These are phyloP conservation scores for Brassica napus DNA, from an alignment of 345 rosid genomes.

Conservation along the genomic window DNA sequence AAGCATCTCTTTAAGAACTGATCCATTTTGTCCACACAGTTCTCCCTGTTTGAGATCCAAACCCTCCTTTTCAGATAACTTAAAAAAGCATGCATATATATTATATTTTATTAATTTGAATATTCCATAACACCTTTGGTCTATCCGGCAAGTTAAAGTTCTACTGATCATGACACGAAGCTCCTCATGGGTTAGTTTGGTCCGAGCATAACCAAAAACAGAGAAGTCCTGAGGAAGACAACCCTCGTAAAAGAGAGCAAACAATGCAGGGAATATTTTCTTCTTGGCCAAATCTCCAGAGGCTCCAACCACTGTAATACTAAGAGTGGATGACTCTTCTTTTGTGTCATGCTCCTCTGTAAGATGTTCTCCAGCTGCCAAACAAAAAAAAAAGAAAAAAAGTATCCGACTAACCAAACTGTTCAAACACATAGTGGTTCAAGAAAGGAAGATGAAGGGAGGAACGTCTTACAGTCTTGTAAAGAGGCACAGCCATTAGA, in stretches of 20 bases:
- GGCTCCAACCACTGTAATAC: constrained; percentile 91
- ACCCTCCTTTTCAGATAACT: background rate
- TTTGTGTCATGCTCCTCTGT: constrained; percentile 38
- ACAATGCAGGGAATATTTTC: constrained; percentile 91
- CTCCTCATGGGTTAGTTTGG: constrained; percentile 70
- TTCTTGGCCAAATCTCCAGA: constrained; percentile 94
- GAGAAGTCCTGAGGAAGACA: constrained; percentile 72
- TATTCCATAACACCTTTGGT: constrained; percentile 54
- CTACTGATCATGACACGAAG: constrained; percentile 71
- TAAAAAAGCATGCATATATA: background rate
- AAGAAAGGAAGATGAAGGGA: constrained; percentile 16
- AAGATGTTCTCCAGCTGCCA: constrained; percentile 44
- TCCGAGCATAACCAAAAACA: constrained; percentile 83
- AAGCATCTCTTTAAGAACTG: constrained; percentile 80
- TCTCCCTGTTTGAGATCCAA: constrained; percentile 53
- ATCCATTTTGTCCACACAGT: constrained; percentile 82
- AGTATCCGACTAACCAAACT: background rate
- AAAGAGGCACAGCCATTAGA: constrained; percentile 65
- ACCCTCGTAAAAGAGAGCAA: constrained; percentile 84
- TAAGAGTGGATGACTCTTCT: constrained; percentile 51
- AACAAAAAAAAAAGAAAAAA: background rate
- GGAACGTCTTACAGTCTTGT: constrained; percentile 53
- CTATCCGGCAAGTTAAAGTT: constrained; percentile 85
- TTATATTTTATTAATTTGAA: background rate
- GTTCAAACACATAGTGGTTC: background rate